Percentiles rank a stretch among this genome's conserved stretches.
Evolutionary conservation across 805 yeast genomes (phyloP).

Genomic region (Metschnikowia bowlesiae): DNA sequence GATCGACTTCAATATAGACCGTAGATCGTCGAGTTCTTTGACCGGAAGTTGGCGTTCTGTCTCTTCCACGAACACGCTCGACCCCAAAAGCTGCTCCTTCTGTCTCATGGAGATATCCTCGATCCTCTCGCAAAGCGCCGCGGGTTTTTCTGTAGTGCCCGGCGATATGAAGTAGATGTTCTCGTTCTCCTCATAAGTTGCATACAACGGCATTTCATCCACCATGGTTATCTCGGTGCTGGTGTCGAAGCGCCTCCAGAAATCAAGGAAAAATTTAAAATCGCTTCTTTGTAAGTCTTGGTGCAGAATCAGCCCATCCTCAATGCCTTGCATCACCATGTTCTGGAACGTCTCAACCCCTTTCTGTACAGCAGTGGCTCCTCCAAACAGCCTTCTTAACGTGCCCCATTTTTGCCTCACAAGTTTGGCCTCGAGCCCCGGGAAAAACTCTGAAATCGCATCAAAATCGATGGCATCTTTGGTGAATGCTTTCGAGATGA

Average conservation of each 20-base stretch:
- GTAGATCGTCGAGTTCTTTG: conserved; percentile 29
- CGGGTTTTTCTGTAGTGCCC: conserved; percentile 6
- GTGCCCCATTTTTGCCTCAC: conserved; percentile 68
- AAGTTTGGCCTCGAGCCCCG: conserved; percentile 37
- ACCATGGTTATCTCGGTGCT: conserved; percentile 22
- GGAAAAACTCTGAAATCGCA: conserved; percentile 48
- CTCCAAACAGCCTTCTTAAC: conserved; percentile 48
- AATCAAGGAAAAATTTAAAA: conserved; percentile 46
- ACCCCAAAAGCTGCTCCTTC: conserved; percentile 53
- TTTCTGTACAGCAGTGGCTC: conserved; percentile 48
- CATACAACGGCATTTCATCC: conserved; percentile 37
- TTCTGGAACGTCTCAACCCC: conserved; percentile 67
- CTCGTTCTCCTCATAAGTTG: conserved; percentile 44
- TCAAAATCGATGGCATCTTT: conserved; percentile 63
- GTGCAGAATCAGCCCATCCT: conserved; percentile 46
- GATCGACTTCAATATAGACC: conserved; percentile 48
- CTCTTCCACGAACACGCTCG: conserved; percentile 41
- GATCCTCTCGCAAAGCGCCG: conserved; percentile 35
- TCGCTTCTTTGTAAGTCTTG: conserved; percentile 51
- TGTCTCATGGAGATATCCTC: conserved; percentile 66
- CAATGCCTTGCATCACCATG: conserved; percentile 55
- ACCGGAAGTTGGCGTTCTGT: conserved; percentile 4
- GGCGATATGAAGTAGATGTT: conserved; percentile 39
- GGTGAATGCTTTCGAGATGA: conserved; percentile 59
- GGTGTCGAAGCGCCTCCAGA: conserved; percentile 61